Conservation (phyloP, 257 asterid species). For the Solanum ahanhuiri region DNA sequence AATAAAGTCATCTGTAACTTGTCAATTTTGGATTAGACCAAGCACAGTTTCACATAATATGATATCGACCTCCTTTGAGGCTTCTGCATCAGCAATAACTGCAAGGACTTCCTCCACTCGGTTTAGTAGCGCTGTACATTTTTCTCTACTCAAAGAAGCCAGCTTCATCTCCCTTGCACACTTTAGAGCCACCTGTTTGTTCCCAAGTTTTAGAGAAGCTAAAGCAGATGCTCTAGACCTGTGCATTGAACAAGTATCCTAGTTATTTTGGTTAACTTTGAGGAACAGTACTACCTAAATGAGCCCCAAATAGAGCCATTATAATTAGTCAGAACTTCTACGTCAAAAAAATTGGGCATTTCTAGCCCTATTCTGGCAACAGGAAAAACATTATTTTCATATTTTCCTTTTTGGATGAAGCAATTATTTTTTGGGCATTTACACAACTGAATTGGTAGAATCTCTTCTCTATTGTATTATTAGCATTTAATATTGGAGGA, state of each 20-base stretch:
- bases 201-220: slow-evolving; percentile 45
- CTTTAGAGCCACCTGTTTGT: slow-evolving; percentile 54
- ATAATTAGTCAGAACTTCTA: neutral
- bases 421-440: neutral
- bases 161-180: slow-evolving; percentile 53
- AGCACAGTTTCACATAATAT: neutral
- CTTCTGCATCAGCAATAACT: slow-evolving; percentile 61
- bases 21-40: neutral
- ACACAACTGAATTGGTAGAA: neutral
- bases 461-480: neutral
- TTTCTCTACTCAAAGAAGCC: slow-evolving; percentile 63
- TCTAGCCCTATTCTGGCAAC: neutral
- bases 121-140: slow-evolving; percentile 51
- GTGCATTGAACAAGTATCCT: slow-evolving; percentile 16
- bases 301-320: neutral
- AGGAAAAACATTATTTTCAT: neutral
- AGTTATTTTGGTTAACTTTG: neutral
- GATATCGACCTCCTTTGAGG: slow-evolving; percentile 57
- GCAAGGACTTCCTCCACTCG: slow-evolving; percentile 70
- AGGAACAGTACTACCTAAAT: neutral
- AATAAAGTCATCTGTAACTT: neutral
- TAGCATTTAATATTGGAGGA: neutral
- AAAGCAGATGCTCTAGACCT: slow-evolving; percentile 53
- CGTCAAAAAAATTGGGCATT: neutral
- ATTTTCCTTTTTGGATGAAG: neutral